Conservation (phyloP, 148 eudicot species). For the Oxyria digyna region DNA sequence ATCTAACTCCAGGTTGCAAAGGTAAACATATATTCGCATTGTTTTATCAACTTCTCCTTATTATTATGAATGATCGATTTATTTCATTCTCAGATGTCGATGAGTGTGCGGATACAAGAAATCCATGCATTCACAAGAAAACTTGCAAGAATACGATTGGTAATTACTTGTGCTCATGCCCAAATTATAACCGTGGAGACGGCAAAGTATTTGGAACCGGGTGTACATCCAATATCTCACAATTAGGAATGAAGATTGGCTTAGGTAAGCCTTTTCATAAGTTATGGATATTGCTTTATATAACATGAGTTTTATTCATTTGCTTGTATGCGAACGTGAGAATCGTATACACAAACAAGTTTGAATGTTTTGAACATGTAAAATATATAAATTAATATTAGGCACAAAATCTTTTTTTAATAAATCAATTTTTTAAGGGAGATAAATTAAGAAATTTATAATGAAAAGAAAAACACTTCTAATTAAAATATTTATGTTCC, state of each 20-base stretch:
- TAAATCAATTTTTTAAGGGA: no score
- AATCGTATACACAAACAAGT: no score
- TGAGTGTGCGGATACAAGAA: conserved; percentile 12
- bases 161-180: conserved; percentile 15
- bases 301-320: no score
- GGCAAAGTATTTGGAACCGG: conserved; percentile 8
- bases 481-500: no score
- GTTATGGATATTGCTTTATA: no score
- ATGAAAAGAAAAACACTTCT: no score
- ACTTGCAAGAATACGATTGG: conserved; percentile 14
- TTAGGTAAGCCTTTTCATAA: conserved; percentile 2
- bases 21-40: conserved; percentile 22
- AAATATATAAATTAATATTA: no score
- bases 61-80: no score
- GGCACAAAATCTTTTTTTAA: no score
- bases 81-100: conserved; percentile 9
- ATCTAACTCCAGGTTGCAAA: conserved; percentile 33
- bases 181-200: conserved; percentile 11
- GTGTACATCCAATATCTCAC: neutral
- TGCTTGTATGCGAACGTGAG: no score
- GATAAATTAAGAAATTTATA: no score
- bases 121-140: conserved; percentile 8
- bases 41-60: neutral
- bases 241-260: conserved; percentile 5
- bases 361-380: no score